Evolutionary conservation across 352 stramenopile species (phyloP), one percentile per base, ranked within the genome.

Genomic region (Globisporangium nodosum): DNA sequence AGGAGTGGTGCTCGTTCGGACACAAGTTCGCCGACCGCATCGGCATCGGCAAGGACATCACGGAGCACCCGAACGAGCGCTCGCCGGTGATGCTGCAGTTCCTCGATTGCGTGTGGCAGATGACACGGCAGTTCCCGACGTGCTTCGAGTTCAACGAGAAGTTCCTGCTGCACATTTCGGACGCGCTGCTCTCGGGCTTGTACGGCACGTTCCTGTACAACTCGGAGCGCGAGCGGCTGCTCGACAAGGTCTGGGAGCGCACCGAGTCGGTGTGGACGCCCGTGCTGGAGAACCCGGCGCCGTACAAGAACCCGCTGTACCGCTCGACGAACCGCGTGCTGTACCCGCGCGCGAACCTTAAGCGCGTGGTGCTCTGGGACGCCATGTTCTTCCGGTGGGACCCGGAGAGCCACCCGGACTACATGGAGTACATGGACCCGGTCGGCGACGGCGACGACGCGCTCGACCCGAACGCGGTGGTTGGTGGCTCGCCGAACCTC

Each of bases 121-220:
- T 95, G 84, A 90, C 82, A 43, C 81, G 78, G 5, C 86, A 95
- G 56, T 95, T 94, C 63, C 84, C 86, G n/a, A 91, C 81, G 27
- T 84, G 76, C 35, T 95, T 95, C 60, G 85, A 95, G 68, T 95
- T 95, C 57, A 94, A 95, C 66, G 83, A 93, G 64, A 85, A 86
- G 60, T 91, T 95, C 57, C 56, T 95, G 43, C 59, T 93, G 18
- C 79, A 91, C 50, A 80, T 94, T 37, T 73, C 80, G 20, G 86
- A 94, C 53, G 76, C 81, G n/a, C 64, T 91, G 27, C 87, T 89
- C 42, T 92, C 85, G 1, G 81, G 81, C 18, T 51, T 91, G 9
- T 93, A 88, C 54, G 85, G 85, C 8, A 92, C 85, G 11, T 94
- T 94, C 54, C 62, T 93, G 56, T 91, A 87, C 69, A 93, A 94